A percentile compares a stretch with the other conserved stretches of the same genome.
These are phyloP conservation scores for Lasiodiplodia hormozganensis DNA, from an alignment of 2,329 filamentous ascomycete species.

Conservation along the genomic window DNA sequence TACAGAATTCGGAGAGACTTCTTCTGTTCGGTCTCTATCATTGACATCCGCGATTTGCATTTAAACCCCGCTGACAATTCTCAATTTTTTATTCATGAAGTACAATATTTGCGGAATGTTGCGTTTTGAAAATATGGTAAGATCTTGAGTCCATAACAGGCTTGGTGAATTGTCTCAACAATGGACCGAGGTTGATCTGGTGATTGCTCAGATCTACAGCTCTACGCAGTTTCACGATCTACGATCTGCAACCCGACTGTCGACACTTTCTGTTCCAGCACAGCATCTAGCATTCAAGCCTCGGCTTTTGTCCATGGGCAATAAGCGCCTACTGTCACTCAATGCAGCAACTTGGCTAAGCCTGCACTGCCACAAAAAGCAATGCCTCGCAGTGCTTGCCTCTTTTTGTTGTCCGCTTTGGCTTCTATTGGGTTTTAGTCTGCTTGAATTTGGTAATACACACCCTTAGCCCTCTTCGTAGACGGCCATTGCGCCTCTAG, in stretches of 20 bases:
- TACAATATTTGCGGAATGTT: too few relatives aligned
- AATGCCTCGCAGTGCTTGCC: neutral
- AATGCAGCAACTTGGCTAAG: neutral
- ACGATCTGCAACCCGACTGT: conserved; percentile 8
- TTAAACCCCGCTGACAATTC: too few relatives aligned
- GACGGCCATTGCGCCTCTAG: neutral
- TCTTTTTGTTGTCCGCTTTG: neutral
- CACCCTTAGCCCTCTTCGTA: neutral
- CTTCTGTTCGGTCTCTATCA: too few relatives aligned
- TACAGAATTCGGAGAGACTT: too few relatives aligned
- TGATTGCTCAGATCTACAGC: neutral
- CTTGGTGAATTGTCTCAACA: too few relatives aligned
- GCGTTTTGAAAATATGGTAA: too few relatives aligned
- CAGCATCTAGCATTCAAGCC: neutral
- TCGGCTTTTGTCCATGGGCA: neutral
- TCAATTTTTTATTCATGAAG: too few relatives aligned
- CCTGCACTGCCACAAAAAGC: conserved; percentile 10
- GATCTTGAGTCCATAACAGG: too few relatives aligned
- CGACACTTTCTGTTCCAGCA: conserved; percentile 7
- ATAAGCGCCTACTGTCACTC: neutral
- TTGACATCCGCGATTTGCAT: too few relatives aligned
- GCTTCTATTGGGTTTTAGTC: neutral
- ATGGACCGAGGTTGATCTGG: neutral
- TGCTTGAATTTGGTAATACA: neutral
- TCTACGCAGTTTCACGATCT: conserved; percentile 5